These are phyloP conservation scores for Penicillium digitatum DNA, from an alignment of 2,329 filamentous ascomycete genomes.

Conservation along the genomic window DNA sequence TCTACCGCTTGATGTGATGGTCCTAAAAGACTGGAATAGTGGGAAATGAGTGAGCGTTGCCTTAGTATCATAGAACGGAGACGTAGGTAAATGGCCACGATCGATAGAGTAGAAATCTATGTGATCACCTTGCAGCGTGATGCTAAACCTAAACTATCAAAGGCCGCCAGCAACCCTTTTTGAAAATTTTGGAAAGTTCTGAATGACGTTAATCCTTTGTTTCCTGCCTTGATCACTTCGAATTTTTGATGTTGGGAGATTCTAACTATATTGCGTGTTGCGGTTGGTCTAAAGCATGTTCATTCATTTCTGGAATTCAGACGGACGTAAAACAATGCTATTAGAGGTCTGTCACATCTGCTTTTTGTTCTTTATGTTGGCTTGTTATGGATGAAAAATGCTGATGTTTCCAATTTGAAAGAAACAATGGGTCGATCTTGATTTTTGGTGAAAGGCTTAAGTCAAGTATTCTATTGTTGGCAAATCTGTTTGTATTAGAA, in stretches of 20 bases:
- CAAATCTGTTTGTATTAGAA: not conserved
- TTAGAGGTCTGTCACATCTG: not conserved
- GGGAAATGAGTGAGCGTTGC: not conserved
- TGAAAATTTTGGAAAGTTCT: not conserved
- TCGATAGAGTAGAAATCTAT: not conserved
- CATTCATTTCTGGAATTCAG: not conserved
- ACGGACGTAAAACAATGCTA: not conserved
- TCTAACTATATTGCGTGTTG: not conserved
- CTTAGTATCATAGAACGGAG: not conserved
- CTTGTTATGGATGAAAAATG: not conserved
- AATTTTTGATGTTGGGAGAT: not conserved
- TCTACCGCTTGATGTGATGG: not conserved
- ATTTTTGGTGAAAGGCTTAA: not conserved
- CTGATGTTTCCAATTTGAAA: not conserved
- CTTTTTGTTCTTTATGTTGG: not conserved
- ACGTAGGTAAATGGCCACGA: not conserved
- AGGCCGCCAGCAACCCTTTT: not conserved
- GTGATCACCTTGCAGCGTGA: not conserved
- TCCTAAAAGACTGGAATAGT: not conserved
- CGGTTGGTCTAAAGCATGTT: not conserved
- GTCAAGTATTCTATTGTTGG: not conserved
- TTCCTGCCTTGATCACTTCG: not conserved
- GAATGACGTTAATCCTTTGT: not conserved
- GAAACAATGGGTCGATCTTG: not conserved
- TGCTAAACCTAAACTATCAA: not conserved